Percentiles rank a stretch among this genome's conserved stretches.
Evolutionary conservation across 108 stramenopile species (phyloP).

Genomic region (Fragilaria crotonensis): DNA sequence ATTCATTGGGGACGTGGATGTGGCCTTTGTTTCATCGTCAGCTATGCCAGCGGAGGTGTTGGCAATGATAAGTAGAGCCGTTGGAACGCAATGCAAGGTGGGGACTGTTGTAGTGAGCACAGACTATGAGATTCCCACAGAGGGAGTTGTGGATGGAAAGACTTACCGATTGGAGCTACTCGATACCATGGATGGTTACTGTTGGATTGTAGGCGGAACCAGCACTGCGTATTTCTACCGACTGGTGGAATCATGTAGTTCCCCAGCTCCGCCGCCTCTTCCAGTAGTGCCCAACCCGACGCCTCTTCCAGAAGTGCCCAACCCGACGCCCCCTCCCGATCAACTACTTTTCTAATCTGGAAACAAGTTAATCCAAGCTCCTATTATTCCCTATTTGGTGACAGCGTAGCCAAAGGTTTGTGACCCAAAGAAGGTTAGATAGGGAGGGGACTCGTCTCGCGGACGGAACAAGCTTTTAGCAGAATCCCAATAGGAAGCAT

Average conservation of each 20-base stretch:
- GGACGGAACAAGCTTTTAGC: conserved; percentile 44
- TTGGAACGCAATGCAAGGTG: conserved; percentile 35
- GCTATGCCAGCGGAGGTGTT: conserved; percentile 27
- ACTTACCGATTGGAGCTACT: conserved; percentile 27
- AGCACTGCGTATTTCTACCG: conserved; percentile 41
- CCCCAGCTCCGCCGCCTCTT: neutral
- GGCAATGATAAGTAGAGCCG: conserved; percentile 26
- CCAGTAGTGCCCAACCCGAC: neutral
- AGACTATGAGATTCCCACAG: conserved; percentile 27
- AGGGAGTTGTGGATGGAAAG: conserved; percentile 22
- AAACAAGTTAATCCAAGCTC: too few relatives aligned
- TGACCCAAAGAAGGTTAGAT: conserved; percentile 64
- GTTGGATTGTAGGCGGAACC: conserved; percentile 36
- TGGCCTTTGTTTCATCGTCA: conserved; percentile 42
- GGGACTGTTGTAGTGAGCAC: conserved; percentile 44
- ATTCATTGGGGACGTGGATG: conserved; percentile 36
- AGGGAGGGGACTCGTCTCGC: conserved; percentile 22
- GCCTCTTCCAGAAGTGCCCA: neutral
- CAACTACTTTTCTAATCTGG: too few relatives aligned
- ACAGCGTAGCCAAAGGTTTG: conserved; percentile 54
- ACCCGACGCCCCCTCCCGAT: neutral
- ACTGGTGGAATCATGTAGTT: conserved; percentile 10
- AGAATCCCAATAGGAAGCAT: conserved; percentile 46
- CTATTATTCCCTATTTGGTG: conserved; percentile 1
- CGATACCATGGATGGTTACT: conserved; percentile 37